These are phyloP conservation scores for Brassica rapa DNA, from an alignment of 345 rosid species.

Conservation along the genomic window DNA sequence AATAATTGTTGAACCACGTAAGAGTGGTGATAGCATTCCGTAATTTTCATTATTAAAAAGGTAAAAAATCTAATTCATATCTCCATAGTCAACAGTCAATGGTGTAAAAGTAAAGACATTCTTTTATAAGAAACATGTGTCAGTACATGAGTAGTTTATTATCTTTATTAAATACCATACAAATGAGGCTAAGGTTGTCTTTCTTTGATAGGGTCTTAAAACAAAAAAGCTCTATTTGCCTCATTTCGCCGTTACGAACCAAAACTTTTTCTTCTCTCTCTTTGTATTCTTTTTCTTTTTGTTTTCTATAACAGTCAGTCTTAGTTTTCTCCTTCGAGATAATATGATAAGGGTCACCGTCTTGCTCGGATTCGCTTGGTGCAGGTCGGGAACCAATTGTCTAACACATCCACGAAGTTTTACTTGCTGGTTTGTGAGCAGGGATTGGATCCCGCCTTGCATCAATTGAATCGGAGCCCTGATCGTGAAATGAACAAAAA, in stretches of 20 bases:
- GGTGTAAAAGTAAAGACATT: conserved; percentile 10
- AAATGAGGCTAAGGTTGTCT: conserved; percentile 20
- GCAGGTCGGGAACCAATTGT: conserved; percentile 97
- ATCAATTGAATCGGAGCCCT: conserved; percentile 99
- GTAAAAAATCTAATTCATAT: conserved; percentile 1
- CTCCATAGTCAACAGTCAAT: background rate
- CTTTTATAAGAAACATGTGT: conserved; percentile 10
- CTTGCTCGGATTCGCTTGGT: conserved; percentile 99
- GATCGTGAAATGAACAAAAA: conserved; percentile 36
- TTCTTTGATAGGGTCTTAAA: conserved; percentile 8
- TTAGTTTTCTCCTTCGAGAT: too few species aligned
- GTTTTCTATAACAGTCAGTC: background rate
- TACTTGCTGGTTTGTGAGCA: conserved; percentile 18
- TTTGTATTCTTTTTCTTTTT: too few species aligned
- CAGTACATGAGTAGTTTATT: background rate
- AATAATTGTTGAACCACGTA: conserved; percentile 19
- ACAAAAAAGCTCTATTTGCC: background rate
- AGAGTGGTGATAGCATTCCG: conserved; percentile 11
- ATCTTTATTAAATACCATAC: conserved; percentile 33
- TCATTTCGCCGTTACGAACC: conserved; percentile 1
- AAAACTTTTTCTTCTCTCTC: background rate
- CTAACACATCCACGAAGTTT: conserved; percentile 23
- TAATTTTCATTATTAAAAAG: background rate
- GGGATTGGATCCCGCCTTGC: conserved; percentile 74
- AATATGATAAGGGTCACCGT: conserved; percentile 46